phyloP scores from a whole-genome alignment of 2,329 filamentous ascomycete genomes.

The Curvularia spicifera region DNA sequence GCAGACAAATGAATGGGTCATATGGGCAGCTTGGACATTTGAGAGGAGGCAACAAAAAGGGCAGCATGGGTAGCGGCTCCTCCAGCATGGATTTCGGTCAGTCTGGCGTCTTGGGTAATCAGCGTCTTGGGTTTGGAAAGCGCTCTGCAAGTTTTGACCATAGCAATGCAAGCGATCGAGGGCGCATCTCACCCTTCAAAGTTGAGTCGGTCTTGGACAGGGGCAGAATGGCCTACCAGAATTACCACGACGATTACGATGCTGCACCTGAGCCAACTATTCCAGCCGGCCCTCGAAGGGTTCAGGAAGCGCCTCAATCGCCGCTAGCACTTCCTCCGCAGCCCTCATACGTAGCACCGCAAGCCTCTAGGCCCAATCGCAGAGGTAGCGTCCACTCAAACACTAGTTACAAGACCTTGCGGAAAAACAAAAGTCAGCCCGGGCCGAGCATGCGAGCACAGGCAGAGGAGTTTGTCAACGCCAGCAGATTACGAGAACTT shows the following conservation, averaged over 20 bases:
- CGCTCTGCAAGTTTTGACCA: conserved; percentile 79
- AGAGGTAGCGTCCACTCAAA: conserved; percentile 66
- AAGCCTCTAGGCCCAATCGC: conserved; percentile 56
- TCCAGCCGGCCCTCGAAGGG: conserved; percentile 75
- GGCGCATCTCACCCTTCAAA: conserved; percentile 32
- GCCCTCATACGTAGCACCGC: conserved; percentile 49
- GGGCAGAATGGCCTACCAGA: conserved; percentile 52
- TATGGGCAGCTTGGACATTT: conserved; percentile 41
- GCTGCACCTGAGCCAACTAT: conserved; percentile 87
- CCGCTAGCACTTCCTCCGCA: conserved; percentile 48
- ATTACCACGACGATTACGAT: conserved; percentile 69
- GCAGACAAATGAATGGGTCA: conserved; percentile 32
- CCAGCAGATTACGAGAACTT: conserved; percentile 51
- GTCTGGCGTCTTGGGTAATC: conserved; percentile 63
- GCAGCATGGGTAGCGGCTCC: conserved; percentile 74
- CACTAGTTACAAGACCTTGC: conserved; percentile 53
- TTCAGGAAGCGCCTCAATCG: conserved; percentile 53
- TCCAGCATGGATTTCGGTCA: conserved; percentile 71
- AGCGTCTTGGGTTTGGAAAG: conserved; percentile 62
- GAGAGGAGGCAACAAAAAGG: conserved; percentile 61
- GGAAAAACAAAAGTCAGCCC: conserved; percentile 53
- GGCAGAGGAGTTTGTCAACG: conserved; percentile 58
- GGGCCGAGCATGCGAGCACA: conserved; percentile 53
- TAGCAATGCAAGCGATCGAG: conserved; percentile 30
- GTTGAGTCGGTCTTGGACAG: conserved; percentile 55